phyloP scores from a whole-genome alignment of 2,329 filamentous ascomycete genomes.

The Colletotrichum echinochloae region DNA sequence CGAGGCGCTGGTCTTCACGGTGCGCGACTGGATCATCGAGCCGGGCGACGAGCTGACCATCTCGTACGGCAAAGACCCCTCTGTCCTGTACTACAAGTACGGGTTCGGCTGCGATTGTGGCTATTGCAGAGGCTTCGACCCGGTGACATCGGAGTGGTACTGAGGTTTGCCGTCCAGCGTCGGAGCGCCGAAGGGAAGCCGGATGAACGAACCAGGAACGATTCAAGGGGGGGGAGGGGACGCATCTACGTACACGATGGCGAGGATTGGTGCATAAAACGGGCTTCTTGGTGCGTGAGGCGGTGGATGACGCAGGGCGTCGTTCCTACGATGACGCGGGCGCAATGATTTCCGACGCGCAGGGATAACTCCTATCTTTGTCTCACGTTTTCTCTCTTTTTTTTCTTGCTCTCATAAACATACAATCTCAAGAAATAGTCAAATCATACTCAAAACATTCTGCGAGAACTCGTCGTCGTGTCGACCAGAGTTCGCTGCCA shows the following conservation, averaged over 20 bases:
- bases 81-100: conserved; percentile 56
- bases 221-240: background rate
- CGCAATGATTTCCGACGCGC: background rate
- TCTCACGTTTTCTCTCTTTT: background rate
- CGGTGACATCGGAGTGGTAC: conserved; percentile 10
- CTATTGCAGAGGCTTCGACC: conserved; percentile 50
- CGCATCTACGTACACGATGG: background rate
- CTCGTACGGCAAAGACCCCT: conserved; percentile 57
- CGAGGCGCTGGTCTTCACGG: conserved; percentile 56
- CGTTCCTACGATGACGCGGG: background rate
- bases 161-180: background rate
- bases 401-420: background rate
- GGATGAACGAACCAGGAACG: background rate
- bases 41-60: conserved; percentile 65
- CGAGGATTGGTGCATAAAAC: background rate
- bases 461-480: background rate
- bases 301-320: background rate
- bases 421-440: background rate
- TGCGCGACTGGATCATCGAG: conserved; percentile 50
- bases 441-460: background rate
- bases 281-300: background rate
- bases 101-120: conserved; percentile 67
- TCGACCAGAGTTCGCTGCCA: background rate
- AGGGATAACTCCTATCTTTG: background rate
- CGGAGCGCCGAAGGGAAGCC: background rate